Conservation (phyloP, 2,329 filamentous ascomycete species). For the Fusarium sp. region DNA sequence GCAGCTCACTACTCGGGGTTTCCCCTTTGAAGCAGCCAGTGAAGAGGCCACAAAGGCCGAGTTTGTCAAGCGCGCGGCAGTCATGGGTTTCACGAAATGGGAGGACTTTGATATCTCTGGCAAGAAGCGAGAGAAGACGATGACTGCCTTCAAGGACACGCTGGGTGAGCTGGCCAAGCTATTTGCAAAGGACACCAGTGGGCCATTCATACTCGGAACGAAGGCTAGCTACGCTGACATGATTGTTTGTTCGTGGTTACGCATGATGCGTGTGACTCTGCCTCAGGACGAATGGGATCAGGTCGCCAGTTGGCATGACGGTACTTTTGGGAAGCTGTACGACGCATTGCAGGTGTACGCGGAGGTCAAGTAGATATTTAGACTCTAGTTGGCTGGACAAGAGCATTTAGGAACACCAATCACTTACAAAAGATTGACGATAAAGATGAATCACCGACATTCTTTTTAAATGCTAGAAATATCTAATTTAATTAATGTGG, state of each 20-base stretch:
- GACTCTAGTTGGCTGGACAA: no score
- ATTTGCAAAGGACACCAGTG: slow-evolving; percentile 52
- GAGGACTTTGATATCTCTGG: slow-evolving; percentile 55
- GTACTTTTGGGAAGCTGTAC: slow-evolving; percentile 61
- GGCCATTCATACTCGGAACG: slow-evolving; percentile 61
- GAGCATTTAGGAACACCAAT: no score
- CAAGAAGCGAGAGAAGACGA: slow-evolving; percentile 54
- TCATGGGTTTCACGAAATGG: slow-evolving; percentile 51
- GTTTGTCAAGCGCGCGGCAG: slow-evolving; percentile 60
- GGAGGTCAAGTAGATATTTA: slow-evolving; percentile 41
- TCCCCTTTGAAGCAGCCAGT: slow-evolving; percentile 64
- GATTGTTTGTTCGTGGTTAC: slow-evolving; percentile 67
- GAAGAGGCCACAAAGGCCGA: slow-evolving; percentile 58
- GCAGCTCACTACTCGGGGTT: slow-evolving; percentile 51
- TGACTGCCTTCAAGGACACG: slow-evolving; percentile 53
- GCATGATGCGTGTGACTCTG: slow-evolving; percentile 56
- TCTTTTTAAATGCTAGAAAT: no score
- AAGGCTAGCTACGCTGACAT: slow-evolving; percentile 64
- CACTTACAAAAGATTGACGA: no score
- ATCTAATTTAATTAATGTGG: no score
- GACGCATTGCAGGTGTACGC: slow-evolving; percentile 57
- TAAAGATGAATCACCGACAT: no score
- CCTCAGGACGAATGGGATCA: slow-evolving; percentile 60
- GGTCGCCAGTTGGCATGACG: slow-evolving; percentile 60
- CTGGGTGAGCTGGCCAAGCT: slow-evolving; percentile 57